Evolutionary conservation across 805 yeast species (phyloP), one percentile per base, ranked within the genome.

Genomic region (Hanseniaspora meyeri): DNA sequence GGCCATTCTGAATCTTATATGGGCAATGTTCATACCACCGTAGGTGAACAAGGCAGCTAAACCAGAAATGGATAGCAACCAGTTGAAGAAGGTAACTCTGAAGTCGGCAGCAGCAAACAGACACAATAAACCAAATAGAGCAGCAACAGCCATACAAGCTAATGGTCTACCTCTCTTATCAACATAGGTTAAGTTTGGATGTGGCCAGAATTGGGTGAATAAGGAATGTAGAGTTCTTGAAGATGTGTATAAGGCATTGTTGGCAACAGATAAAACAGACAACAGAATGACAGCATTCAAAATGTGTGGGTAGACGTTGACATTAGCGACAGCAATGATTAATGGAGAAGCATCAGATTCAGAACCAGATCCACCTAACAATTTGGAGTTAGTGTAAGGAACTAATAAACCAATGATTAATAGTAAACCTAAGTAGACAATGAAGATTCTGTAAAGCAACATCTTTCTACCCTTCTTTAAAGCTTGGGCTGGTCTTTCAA

Each of bases 1-100:
- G 38, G 83, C 81, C 43, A 73, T 68, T 82, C 84, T 84, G 70
- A 84, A 85, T 66, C 89, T 74, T 58, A 84, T 69, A 68, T 83
- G 89, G 3, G 85, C 73, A 49, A 77, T 68, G 38, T 81, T 74
- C 59, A 83, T 82, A 66, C 79, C 77, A 51, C 80, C 75, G 89
- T 90, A 82, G 14, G 86, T 76, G 61, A 83, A 81, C 62, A 84
- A 74, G 58, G 90, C 89, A 14, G 89, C 82, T 50, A 83, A 83
- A 32, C 86, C 85, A 12, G 87, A 77, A 62, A 85, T 83, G 66
- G 82, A 83, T 62, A 83, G 70, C 59, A 85, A 73, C 90, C 90
- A 85, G 64, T 77, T 71, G 71, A 85, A 85, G 36, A 81, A 88
- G 2, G 43, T 66, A 64, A 58, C 84, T 85, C 57, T 76, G 71